Conservation (phyloP, 768 basidiomycete species). For the Hygrophorus pudorinus region DNA sequence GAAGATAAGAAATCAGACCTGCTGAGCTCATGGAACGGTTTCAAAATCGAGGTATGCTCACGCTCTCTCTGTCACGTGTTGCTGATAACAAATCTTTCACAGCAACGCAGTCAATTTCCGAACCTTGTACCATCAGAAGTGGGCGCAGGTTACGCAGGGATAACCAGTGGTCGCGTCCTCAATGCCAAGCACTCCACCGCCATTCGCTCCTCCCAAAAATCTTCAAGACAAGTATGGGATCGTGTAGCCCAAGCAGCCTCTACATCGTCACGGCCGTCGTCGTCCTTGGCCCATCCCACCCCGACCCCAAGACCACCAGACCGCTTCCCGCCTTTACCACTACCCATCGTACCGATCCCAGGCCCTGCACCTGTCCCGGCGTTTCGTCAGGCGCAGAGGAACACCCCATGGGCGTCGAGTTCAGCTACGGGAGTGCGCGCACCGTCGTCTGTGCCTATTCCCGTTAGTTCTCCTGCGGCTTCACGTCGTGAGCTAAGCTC, state of each 20-base stretch:
- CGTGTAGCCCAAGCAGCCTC: conserved; percentile 78
- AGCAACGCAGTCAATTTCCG: conserved; percentile 85
- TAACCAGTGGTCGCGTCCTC: conserved; percentile 73
- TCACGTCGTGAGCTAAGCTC: not conserved
- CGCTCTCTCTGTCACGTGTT: not conserved
- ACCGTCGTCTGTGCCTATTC: conserved; percentile 13
- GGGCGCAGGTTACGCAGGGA: conserved; percentile 66
- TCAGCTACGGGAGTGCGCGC: conserved; percentile 16
- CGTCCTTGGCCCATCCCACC: conserved; percentile 11
- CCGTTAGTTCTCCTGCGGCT: conserved; percentile 18
- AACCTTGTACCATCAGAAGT: conserved; percentile 51
- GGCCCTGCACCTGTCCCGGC: conserved; percentile 15
- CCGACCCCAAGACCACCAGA: conserved; percentile 17
- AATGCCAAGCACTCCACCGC: conserved; percentile 73
- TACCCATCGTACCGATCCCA: conserved; percentile 8
- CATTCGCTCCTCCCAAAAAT: conserved; percentile 41
- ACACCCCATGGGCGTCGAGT: conserved; percentile 52
- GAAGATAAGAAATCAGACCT: conserved; percentile 77
- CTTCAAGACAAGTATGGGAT: conserved; percentile 70
- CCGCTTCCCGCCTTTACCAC: conserved; percentile 26
- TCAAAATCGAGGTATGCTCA: conserved; percentile 62
- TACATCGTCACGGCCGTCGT: conserved; percentile 23
- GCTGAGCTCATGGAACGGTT: conserved; percentile 70
- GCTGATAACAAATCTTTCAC: conserved; percentile 3
- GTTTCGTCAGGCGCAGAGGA: conserved; percentile 38